Base-by-base conservation (phyloP, 2,329 filamentous ascomycete species). In the Lachnellula arida region DNA sequence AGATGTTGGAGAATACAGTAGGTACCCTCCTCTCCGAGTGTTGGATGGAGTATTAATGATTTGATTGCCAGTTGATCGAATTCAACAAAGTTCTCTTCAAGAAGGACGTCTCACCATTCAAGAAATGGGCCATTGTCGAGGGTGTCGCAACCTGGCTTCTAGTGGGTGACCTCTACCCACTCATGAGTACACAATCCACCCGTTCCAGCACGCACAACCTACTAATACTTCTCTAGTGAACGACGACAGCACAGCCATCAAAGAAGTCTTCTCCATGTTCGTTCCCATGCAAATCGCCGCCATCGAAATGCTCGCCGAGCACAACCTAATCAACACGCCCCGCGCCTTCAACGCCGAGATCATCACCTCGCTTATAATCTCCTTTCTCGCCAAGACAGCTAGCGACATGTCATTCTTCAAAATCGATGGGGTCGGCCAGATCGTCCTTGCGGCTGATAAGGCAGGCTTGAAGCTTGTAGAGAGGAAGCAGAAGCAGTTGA, bases 201-300 rank as follows among this genome's bases (percentile, higher is more conserved):
- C 43, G 28, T 39, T 28, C 25, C 35, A 17, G 9, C 8, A 32
- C 9, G 8, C 23, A 3, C 8, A 5, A n/a, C n/a, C 17, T 28
- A 25, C 17, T 19, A 51, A n/a, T 23, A 17, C 42, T 44, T 19
- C 9, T 5, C 32, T 15, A 52, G 52, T 32, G 34, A 47, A 25
- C 35, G 23, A 53, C n/a, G 23, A 51, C 14, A 40, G 46, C 34
- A 14, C 23, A 4, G 23, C 17, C 37, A 5, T 54, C 12, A 17
- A 12, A 28, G 47, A 57, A 37, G 32, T 57, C n/a, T 61, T 75
- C 15, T 73, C 79, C 61, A 81, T 81, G 78, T 78, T 80, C 76
- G 74, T 81, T 59, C 76, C 80, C 68, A 82, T 81, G 65, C 69
- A 81, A 50, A 80, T 78, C 69, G 78, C 81, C 53, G 78, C 75